Evolutionary conservation across 768 basidiomycete genomes (phyloP).

Genomic region (Calocybe gangraenosa): DNA sequence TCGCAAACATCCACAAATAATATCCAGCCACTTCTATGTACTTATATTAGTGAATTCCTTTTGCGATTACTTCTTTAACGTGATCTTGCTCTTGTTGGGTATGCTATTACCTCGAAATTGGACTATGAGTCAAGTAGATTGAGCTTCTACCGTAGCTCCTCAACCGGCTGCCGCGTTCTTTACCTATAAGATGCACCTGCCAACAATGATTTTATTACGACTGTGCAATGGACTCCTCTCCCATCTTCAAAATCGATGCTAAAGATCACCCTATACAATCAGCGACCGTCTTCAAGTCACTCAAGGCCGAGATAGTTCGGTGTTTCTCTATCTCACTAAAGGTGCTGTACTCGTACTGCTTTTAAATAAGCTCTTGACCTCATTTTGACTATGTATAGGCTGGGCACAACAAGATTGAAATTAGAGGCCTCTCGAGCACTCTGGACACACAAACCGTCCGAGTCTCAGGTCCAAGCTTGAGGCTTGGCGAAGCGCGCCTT

Average conservation of each 20-base stretch:
- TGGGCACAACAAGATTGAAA: constrained; percentile 49
- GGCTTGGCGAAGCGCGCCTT: constrained; percentile 42
- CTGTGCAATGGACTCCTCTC: constrained; percentile 5
- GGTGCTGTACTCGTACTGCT: constrained; percentile 23
- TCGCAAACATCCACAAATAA: no score
- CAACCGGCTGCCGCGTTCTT: no score
- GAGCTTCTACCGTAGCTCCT: no score
- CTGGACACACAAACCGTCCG: constrained; percentile 52
- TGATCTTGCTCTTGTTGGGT: no score
- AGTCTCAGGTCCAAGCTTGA: constrained; percentile 49
- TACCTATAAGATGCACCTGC: no score
- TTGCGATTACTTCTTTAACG: no score
- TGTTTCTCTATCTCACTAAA: constrained; percentile 43
- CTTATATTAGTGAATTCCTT: no score
- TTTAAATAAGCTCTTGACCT: background rate
- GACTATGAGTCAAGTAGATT: no score
- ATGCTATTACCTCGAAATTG: no score
- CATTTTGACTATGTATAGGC: no score
- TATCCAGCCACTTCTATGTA: no score
- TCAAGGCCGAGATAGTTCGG: constrained; percentile 53
- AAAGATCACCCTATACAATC: constrained; percentile 44
- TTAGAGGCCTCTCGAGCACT: constrained; percentile 42
- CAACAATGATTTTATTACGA: no score
- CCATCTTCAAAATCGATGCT: constrained; percentile 23
- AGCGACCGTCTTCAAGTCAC: constrained; percentile 54